These are phyloP conservation scores for Ramicandelaber brevisporus DNA, from an alignment of 192 early-diverging fungal genomes.

Conservation along the genomic window DNA sequence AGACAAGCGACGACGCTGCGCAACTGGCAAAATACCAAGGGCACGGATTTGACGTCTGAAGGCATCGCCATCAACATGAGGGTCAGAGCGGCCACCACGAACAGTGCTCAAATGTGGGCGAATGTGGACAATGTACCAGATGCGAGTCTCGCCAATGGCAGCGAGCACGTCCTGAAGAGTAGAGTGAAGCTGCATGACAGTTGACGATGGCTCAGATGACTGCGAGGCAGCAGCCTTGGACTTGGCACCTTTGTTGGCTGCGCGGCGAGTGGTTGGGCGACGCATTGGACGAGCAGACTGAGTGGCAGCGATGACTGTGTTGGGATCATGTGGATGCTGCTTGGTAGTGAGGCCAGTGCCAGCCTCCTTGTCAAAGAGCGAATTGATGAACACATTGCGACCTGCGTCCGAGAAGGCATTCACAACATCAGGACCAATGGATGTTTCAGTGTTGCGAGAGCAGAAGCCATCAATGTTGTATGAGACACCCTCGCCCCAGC, in stretches of 20 bases:
- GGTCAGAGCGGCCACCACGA: too few species aligned
- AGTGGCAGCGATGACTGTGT: slow-evolving; percentile 49
- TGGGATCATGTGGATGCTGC: slow-evolving; percentile 42
- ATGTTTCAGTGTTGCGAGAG: slow-evolving; percentile 45
- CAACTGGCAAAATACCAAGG: slow-evolving; percentile 43
- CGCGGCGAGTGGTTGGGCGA: slow-evolving; percentile 21
- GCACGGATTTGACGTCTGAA: slow-evolving; percentile 43
- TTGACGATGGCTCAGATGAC: slow-evolving; percentile 22
- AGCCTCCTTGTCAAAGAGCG: slow-evolving; percentile 36
- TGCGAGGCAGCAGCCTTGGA: slow-evolving; percentile 25
- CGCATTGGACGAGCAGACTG: slow-evolving; percentile 42
- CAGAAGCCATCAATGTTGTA: slow-evolving; percentile 61
- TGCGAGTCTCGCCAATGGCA: slow-evolving; percentile 43
- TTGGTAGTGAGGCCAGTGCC: slow-evolving; percentile 51
- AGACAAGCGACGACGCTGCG: slow-evolving; percentile 25
- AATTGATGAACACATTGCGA: slow-evolving; percentile 44
- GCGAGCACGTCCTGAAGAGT: slow-evolving; percentile 54
- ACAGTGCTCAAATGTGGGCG: too few species aligned
- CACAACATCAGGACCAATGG: slow-evolving; percentile 56
- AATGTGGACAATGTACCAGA: slow-evolving; percentile 68
- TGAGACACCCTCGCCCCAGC: slow-evolving; percentile 31
- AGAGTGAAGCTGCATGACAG: slow-evolving; percentile 25
- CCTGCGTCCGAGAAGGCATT: slow-evolving; percentile 42
- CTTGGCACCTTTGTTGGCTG: slow-evolving; percentile 12
- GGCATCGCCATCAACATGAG: too few species aligned